A percentile compares a stretch with the other conserved stretches of the same genome.
phyloP scores from a whole-genome alignment of 2,329 filamentous ascomycete species.

The Colletotrichum sp. region DNA sequence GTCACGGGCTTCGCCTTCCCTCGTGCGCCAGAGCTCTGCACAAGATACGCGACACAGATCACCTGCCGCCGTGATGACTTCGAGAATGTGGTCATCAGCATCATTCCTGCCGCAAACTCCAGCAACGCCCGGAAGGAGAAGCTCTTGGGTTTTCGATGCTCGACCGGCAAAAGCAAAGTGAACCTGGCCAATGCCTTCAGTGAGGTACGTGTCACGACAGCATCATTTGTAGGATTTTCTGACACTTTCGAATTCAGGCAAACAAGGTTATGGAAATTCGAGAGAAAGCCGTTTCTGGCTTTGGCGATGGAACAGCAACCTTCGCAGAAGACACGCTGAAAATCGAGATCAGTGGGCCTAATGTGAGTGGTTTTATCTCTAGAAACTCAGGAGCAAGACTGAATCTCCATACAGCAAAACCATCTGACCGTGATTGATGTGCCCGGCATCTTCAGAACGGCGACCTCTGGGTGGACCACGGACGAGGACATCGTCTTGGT shows the following conservation, averaged over 20 bases:
- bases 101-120: constrained; percentile 35
- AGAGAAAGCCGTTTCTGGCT: not conserved
- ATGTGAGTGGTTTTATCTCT: constrained; percentile 27
- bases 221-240: not conserved
- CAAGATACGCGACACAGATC: constrained; percentile 54
- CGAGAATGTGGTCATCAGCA: constrained; percentile 39
- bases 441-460: constrained; percentile 54
- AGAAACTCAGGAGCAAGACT: not conserved
- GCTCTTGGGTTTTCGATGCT: not conserved
- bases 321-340: constrained; percentile 54
- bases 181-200: not conserved
- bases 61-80: constrained; percentile 41
- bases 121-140: not conserved
- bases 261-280: constrained; percentile 47
- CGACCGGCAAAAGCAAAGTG: not conserved
- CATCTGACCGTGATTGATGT: constrained; percentile 61
- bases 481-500: constrained; percentile 50
- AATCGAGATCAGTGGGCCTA: constrained; percentile 50
- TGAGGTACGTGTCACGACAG: not conserved
- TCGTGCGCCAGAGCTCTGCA: constrained; percentile 47
- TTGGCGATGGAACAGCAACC: constrained; percentile 22
- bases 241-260: not conserved
- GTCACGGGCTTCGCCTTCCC: constrained; percentile 55
- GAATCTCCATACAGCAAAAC: constrained; percentile 33
- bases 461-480: constrained; percentile 42